Evolutionary conservation across 176 grass and related monocot genomes (phyloP), one percentile per base, ranked within the genome.

Genomic region (Triticum dicoccoides): DNA sequence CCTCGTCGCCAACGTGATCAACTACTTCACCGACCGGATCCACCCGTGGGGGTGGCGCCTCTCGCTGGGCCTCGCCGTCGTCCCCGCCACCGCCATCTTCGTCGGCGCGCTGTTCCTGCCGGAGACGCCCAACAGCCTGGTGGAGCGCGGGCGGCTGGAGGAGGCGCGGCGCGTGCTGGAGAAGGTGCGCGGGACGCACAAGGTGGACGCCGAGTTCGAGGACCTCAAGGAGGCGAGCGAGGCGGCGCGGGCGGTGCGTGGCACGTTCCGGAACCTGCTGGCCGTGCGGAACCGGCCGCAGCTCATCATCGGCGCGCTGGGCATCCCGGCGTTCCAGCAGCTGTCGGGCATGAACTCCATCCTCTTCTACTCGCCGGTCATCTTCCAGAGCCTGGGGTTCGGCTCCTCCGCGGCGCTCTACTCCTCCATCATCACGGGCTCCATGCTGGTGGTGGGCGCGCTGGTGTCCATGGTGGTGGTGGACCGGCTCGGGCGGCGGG

Each of bases 61-160:
- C 18, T 96, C 94, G 3, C 97, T 99, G 0, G 97, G 97, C 1
- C 90, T 99, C 9, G 97, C 97, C 23, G 89, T 94, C 89, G 92
- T 78, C 3, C 97, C 97, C 14, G 97, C 97, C 51, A 87, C 83
- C 0, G 82, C 93, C 11, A 99, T 99, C 84, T 94, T 96, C 27
- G 75, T 91, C 7, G 97, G 97, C 9, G 97, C 92, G 10, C 51
- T 91, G 1, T 98, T 98, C 83, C 85, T 98, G 0, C 93, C 96
- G 0, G 96, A 99, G 80, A 99, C 97, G 15, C 97, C 97, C n/a
- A 99, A 99, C 67, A 99, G 96, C 79, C 91, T 98, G 12, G 96
- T 98, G 7, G 97, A 99, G 73, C 89, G 87, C 1, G 97, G 97
- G 0, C 20, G 6, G 18, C 77, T 99, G 0, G 97, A 93, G 3